Percentiles rank a stretch among this genome's conserved stretches.
phyloP scores from a whole-genome alignment of 2,329 filamentous ascomycete genomes.

The Ophiocordyceps camponoti-floridani region DNA sequence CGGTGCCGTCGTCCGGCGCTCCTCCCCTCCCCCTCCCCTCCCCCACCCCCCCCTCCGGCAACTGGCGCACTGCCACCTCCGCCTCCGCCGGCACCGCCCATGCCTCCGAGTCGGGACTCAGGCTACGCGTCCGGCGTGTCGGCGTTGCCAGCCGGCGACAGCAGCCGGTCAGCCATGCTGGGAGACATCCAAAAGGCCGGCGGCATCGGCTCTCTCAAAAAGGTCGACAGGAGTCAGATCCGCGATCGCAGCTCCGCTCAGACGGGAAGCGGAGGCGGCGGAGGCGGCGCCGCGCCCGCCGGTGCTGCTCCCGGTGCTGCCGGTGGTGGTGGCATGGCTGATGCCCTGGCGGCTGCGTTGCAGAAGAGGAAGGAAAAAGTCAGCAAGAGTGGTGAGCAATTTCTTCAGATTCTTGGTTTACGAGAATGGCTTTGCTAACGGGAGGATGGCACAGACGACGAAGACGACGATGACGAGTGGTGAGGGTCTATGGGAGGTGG shows the following conservation, averaged over 20 bases:
- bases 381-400: slow-evolving; percentile 72
- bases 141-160: slow-evolving; percentile 21
- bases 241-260: slow-evolving; percentile 50
- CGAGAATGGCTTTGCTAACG: background rate
- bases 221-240: slow-evolving; percentile 54
- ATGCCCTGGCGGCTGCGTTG: slow-evolving; percentile 61
- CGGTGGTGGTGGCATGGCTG: slow-evolving; percentile 54
- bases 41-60: slow-evolving; percentile 3
- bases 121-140: slow-evolving; percentile 37
- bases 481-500: background rate
- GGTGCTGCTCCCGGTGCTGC: slow-evolving; percentile 28
- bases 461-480: slow-evolving; percentile 64
- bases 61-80: slow-evolving; percentile 17
- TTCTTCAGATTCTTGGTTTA: background rate
- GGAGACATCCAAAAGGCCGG: slow-evolving; percentile 56
- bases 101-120: slow-evolving; percentile 38
- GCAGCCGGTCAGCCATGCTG: slow-evolving; percentile 40
- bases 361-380: slow-evolving; percentile 85
- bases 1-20: background rate
- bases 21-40: slow-evolving; percentile 10
- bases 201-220: slow-evolving; percentile 51
- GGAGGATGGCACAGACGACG: slow-evolving; percentile 45
- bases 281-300: slow-evolving; percentile 22
- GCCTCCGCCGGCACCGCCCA: slow-evolving; percentile 25
- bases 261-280: slow-evolving; percentile 32